Evolutionary conservation across 371 early-diverging fungal species (phyloP).

Genomic region (Mucor saturninus): DNA sequence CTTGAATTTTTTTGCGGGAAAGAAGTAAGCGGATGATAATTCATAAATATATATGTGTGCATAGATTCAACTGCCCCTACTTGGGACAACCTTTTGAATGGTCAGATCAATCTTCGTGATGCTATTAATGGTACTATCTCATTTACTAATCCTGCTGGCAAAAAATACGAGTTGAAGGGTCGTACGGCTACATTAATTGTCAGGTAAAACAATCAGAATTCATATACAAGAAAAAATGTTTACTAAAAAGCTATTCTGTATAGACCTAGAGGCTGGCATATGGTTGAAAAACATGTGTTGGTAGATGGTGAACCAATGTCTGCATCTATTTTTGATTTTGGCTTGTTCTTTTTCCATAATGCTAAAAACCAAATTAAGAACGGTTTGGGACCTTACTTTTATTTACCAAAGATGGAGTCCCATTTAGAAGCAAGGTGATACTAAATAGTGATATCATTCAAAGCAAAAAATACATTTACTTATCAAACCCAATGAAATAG

Average conservation of each 20-base stretch:
- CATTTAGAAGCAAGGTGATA: constrained; percentile 85
- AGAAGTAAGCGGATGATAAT: too few relatives aligned
- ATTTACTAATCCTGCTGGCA: constrained; percentile 89
- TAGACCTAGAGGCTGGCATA: constrained; percentile 97
- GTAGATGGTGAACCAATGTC: constrained; percentile 91
- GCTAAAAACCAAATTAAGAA: constrained; percentile 78
- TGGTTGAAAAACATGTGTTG: constrained; percentile 93
- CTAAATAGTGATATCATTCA: not conserved
- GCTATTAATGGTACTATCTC: constrained; percentile 85
- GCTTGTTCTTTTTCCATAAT: constrained; percentile 95
- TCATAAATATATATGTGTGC: too few relatives aligned
- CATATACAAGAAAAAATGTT: not conserved
- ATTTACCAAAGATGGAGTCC: constrained; percentile 96
- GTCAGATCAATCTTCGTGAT: constrained; percentile 93
- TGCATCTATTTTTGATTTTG: constrained; percentile 95
- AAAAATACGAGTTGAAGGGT: constrained; percentile 88
- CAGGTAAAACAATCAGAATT: constrained; percentile 53
- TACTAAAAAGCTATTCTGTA: not conserved
- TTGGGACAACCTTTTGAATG: constrained; percentile 88
- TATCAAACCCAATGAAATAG: constrained; percentile 23
- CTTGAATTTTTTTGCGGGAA: too few relatives aligned
- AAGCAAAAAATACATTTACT: too few relatives aligned
- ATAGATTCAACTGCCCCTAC: constrained; percentile 92
- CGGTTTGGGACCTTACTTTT: constrained; percentile 97
- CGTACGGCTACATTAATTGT: constrained; percentile 89